These are phyloP conservation scores for Sclerotinia spermophila DNA, from an alignment of 2,329 filamentous ascomycete species.

Conservation along the genomic window DNA sequence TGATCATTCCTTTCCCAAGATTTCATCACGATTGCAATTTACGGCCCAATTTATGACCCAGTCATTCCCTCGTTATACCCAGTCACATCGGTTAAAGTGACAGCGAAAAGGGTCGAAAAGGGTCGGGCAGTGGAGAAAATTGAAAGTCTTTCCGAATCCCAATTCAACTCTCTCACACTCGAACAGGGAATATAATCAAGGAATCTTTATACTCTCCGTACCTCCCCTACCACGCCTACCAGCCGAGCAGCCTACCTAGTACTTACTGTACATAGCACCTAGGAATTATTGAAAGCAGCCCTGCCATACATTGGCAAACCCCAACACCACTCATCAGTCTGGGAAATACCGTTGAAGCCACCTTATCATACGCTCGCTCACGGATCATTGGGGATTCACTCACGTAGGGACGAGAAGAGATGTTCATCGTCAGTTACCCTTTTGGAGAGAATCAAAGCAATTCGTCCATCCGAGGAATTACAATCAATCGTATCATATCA, in stretches of 20 bases:
- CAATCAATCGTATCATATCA: not conserved
- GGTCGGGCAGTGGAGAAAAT: slow-evolving; percentile 9
- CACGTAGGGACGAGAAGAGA: not conserved
- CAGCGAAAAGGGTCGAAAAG: slow-evolving; percentile 7
- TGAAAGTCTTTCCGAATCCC: not conserved
- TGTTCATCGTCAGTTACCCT: slow-evolving; percentile 1
- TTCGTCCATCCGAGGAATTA: not conserved
- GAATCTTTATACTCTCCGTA: not conserved
- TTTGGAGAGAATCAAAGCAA: not conserved
- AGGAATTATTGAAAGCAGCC: not conserved
- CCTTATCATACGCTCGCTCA: not conserved
- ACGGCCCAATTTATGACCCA: not conserved
- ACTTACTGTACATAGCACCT: not conserved
- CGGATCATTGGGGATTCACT: not conserved
- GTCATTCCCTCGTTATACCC: not conserved
- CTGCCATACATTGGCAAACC: not conserved
- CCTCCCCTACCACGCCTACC: not conserved
- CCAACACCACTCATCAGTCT: not conserved
- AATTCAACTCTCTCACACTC: not conserved
- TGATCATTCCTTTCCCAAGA: not conserved
- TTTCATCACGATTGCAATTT: slow-evolving; percentile 1
- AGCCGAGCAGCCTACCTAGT: not conserved
- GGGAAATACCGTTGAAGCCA: not conserved
- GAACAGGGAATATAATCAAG: not conserved
- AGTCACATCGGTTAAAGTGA: slow-evolving; percentile 11